Evolutionary conservation across 2,329 filamentous ascomycete species (phyloP).

Genomic region (Clarireedia monteithiana): DNA sequence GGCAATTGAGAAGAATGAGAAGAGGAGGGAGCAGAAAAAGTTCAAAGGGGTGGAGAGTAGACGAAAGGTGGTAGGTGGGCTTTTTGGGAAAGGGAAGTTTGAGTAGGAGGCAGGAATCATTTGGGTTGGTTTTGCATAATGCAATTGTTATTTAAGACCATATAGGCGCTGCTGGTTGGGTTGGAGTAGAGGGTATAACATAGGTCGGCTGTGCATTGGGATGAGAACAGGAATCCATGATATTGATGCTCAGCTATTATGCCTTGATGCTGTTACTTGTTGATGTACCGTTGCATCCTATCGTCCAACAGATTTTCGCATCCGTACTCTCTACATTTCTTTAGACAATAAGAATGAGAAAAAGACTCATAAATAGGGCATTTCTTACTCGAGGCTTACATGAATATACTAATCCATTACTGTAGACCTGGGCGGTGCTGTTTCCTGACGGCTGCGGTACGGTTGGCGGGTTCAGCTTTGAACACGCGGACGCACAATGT

Average conservation of each 20-base stretch:
- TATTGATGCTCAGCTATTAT: not conserved
- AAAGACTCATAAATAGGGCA: not conserved
- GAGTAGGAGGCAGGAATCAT: constrained; percentile 22
- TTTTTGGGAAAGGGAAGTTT: constrained; percentile 51
- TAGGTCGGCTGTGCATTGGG: not conserved
- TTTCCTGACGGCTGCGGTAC: too few relatives aligned
- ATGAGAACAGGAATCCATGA: not conserved
- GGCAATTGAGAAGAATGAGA: constrained; percentile 48
- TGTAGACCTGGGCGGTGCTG: too few relatives aligned
- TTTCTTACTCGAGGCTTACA: too few relatives aligned
- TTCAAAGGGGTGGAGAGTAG: constrained; percentile 49
- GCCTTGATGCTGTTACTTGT: not conserved
- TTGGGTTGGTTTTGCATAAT: too few relatives aligned
- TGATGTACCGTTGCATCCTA: not conserved
- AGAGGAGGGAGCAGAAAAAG: constrained; percentile 49
- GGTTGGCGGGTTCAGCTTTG: too few relatives aligned
- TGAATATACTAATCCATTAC: too few relatives aligned
- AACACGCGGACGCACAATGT: too few relatives aligned
- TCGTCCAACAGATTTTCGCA: not conserved
- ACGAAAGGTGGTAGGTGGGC: constrained; percentile 47
- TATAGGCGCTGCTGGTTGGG: not conserved
- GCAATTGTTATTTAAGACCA: too few relatives aligned
- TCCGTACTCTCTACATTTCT: not conserved
- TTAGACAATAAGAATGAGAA: not conserved
- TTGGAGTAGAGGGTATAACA: not conserved